Base-by-base conservation (phyloP, 768 basidiomycete species). In the Boletus rubroflammeus region DNA sequence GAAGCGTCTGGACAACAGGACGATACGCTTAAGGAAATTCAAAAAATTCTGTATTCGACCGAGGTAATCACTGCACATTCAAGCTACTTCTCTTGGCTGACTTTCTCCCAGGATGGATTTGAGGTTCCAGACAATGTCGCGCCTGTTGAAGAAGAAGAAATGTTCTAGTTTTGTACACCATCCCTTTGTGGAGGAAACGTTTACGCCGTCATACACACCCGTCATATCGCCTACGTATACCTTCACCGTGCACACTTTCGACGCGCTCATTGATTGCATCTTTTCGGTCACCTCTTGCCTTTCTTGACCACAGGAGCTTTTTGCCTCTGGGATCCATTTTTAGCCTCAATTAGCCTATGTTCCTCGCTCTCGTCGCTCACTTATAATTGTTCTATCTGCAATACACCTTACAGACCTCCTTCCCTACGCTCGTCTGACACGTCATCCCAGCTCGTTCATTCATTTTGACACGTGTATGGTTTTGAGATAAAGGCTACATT, bases 31-130 rank as follows among this genome's bases (percentile, higher is more conserved):
- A 76, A 76, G 54, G 83, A 90, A 57, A 92, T 98, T 55, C 93
- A 97, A 70, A 85, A 85, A 70, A 97, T 98, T 60, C 74, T 98
- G 17, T 98, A 98, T 71, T 88, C 88, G 23, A 97, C 95, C 13
- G 94, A 97, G 84, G 96, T 93, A 59, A 19, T 52, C n/a, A 11
- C 81, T 71, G 46, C 42, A 23, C 19, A 28, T 11, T 23, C 19
- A 1, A 43, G 26, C 42, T 35, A 15, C 36, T 42, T 45, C 28
- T 32, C 52, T 43, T 48, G 47, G 36, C 62, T 56, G 14, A 63
- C 55, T 28, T 29, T 42, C 44, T 55, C 43, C 4, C 72, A 96
- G 93, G 93, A 95, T 13, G 94, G 93, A 50, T 95, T 95, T 62
- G 94, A 95, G 66, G 91, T 94, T 13, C 93, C 93, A 3, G 90